Evolutionary conservation across 1,284 basidiomycete genomes (phyloP), one percentile per base, ranked within the genome.

Genomic region (Takashimella tepidaria): DNA sequence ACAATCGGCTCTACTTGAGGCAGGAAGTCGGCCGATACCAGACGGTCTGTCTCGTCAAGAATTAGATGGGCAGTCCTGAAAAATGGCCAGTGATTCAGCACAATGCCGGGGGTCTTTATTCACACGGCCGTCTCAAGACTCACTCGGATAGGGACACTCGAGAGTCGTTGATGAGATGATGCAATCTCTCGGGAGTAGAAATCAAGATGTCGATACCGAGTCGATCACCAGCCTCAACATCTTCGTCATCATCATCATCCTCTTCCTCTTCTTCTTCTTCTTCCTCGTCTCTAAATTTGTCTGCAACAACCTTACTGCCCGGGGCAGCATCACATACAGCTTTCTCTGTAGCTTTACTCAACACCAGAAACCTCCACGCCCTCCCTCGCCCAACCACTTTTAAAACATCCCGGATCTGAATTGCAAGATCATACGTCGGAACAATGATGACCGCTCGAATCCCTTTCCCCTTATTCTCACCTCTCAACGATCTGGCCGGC

Each of bases 371-470:
- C 50, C 84, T 80, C 92, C 92, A 96, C 63, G 86, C 88, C 46
- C 89, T 81, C 5, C 88, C 89, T 58, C 84, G 79, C 1, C 87
- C 86, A 3, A 71, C 59, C 5, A 65, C 68, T 47, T 63, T 64
- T 24, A 67, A 89, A 69, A 98, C 96, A 54, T 91, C 92, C 58
- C 91, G 82, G 55, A 98, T 98, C 70, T 99, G 96, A 61, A 92
- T 86, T 0, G 95, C 92, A n/a, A 99, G 76, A 77, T 99, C 96
- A 59, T 92, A 84, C 0, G 96, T 98, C 1, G 96, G 96, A 1
- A 89, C 89, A 51, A 98, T 74, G 49, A 98, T 79, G 16, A 98
- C 66, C 0, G 88, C 86, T 55, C 92, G 81, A 12, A 86, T 84
- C 22, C 90, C 90, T 41, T 79, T 76, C n/a, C 67, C 66, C 51